phyloP scores from a whole-genome alignment of 495 filamentous ascomycete species.

The Aspergillus ostianus region DNA sequence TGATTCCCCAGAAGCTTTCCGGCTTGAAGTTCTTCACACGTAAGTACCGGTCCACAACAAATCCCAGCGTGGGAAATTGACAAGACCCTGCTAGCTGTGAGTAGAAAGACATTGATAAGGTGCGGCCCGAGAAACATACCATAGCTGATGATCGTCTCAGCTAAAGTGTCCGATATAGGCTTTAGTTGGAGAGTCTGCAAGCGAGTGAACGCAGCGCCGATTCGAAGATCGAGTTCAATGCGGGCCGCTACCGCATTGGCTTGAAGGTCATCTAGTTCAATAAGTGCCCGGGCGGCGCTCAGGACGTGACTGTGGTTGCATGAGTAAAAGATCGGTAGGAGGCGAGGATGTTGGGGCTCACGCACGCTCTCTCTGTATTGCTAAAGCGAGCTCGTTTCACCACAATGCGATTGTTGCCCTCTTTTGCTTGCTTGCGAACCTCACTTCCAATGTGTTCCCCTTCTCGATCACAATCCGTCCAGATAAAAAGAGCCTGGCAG shows the following conservation, averaged over 20 bases:
- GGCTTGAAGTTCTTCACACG: conserved; percentile 89
- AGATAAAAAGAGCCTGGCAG: conserved; percentile 77
- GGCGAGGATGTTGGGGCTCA: background rate
- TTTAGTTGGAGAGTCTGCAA: conserved; percentile 75
- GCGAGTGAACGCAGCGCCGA: conserved; percentile 91
- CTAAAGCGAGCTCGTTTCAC: conserved; percentile 88
- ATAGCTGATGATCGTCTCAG: conserved; percentile 74
- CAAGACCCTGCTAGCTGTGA: conserved; percentile 69
- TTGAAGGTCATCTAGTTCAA: conserved; percentile 79
- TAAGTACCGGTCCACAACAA: conserved; percentile 94
- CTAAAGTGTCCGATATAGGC: conserved; percentile 59
- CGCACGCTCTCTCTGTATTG: conserved; percentile 89
- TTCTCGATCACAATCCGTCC: conserved; percentile 98
- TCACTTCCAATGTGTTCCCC: conserved; percentile 96
- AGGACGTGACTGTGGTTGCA: conserved; percentile 62
- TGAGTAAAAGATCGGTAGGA: background rate
- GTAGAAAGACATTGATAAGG: background rate
- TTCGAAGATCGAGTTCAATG: conserved; percentile 89
- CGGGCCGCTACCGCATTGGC: conserved; percentile 84
- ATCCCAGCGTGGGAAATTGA: conserved; percentile 95
- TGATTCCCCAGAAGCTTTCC: conserved; percentile 90
- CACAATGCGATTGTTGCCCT: conserved; percentile 69
- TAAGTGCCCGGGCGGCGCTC: conserved; percentile 72
- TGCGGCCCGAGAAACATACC: conserved; percentile 46
- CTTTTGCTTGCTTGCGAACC: conserved; percentile 75